Conservation (phyloP, 163 green algal species). For the Scenedesmus sp. region DNA sequence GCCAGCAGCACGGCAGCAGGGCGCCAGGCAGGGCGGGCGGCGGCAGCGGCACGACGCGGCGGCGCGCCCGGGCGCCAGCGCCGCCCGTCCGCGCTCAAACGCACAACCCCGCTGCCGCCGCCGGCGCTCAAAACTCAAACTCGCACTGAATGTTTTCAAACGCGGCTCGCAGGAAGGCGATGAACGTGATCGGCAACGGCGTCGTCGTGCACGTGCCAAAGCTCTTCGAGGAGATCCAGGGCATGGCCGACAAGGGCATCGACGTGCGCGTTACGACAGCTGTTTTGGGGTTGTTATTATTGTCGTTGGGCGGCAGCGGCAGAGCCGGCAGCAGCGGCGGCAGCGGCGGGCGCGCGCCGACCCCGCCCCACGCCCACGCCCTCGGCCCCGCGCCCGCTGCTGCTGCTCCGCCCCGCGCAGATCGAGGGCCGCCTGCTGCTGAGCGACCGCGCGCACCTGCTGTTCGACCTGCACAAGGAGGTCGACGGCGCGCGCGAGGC, state of each 20-base stretch:
- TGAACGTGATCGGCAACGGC: conserved; percentile 97
- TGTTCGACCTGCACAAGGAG: conserved; percentile 99
- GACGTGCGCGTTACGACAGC: conserved; percentile 16
- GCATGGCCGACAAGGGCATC: conserved; percentile 80
- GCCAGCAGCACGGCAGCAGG: neutral
- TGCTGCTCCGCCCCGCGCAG: conserved; percentile 16
- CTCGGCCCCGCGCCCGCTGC: neutral
- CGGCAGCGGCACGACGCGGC: neutral
- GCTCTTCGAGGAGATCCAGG: conserved; percentile 96
- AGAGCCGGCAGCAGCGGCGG: neutral
- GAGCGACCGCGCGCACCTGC: conserved; percentile 93
- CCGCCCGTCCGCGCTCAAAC: no score
- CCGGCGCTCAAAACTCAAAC: neutral
- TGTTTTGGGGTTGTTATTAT: neutral
- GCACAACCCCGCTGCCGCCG: no score
- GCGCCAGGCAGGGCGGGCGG: neutral
- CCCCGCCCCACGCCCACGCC: no score
- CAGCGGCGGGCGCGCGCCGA: no score
- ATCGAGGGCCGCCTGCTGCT: conserved; percentile 88
- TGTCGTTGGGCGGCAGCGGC: neutral
- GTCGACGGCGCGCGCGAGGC: conserved; percentile 88
- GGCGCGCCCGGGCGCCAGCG: no score
- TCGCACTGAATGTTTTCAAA: neutral
- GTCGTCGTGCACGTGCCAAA: conserved; percentile 96
- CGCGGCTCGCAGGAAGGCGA: conserved; percentile 57